Conservation (phyloP, 441 rosid species). For the Kokia cookei region DNA sequence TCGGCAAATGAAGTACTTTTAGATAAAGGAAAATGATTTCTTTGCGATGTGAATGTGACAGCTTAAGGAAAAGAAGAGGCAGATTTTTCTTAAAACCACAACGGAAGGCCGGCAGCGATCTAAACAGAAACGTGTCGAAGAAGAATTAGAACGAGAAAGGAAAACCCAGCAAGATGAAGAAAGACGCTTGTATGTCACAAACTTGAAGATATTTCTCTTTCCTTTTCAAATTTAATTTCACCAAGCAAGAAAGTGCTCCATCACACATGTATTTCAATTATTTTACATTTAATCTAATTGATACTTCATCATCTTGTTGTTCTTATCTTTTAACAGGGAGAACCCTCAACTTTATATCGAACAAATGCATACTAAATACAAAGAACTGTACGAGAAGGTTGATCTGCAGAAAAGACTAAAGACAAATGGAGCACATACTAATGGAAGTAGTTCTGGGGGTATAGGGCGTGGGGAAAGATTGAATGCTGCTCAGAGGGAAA, state of each 20-base stretch:
- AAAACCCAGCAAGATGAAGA: slow-evolving; percentile 77
- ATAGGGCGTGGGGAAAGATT: slow-evolving; percentile 93
- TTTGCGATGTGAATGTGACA: slow-evolving; percentile 22
- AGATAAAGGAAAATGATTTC: not conserved
- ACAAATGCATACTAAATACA: slow-evolving; percentile 61
- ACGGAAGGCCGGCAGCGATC: slow-evolving; percentile 85
- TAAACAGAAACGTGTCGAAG: slow-evolving; percentile 80
- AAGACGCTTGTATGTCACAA: slow-evolving; percentile 62
- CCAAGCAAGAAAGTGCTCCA: not conserved
- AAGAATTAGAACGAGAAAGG: slow-evolving; percentile 71
- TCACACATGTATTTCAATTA: not conserved
- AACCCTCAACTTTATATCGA: slow-evolving; percentile 82
- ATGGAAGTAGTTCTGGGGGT: slow-evolving; percentile 70
- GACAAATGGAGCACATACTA: slow-evolving; percentile 67
- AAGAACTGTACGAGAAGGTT: slow-evolving; percentile 70
- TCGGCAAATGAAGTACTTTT: not conserved
- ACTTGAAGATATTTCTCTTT: not conserved
- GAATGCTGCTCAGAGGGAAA: slow-evolving; percentile 87
- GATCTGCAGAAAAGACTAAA: slow-evolving; percentile 81
- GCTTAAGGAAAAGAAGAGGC: slow-evolving; percentile 82
- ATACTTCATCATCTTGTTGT: not conserved
- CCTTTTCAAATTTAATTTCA: not conserved
- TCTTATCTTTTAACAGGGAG: slow-evolving; percentile 39
- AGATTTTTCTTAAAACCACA: slow-evolving; percentile 78
- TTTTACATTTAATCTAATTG: not conserved